A percentile compares a stretch with the other conserved stretches of the same genome.
phyloP scores from a whole-genome alignment of 2,329 filamentous ascomycete genomes.

The Dendryphion nanum region DNA sequence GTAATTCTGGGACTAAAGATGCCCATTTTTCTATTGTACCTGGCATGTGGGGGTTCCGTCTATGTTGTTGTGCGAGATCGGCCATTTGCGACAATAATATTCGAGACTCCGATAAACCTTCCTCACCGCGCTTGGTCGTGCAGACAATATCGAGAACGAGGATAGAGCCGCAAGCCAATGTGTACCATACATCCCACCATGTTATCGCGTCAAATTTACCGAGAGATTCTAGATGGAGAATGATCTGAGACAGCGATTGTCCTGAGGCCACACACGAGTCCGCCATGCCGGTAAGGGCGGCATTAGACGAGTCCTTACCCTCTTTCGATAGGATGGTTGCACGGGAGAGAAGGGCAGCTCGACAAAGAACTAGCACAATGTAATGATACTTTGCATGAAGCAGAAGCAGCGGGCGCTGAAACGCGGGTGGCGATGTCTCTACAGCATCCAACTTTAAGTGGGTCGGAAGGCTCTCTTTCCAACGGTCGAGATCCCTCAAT shows the following conservation, averaged over 20 bases:
- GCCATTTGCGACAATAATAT: conserved; percentile 36
- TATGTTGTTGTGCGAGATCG: conserved; percentile 30
- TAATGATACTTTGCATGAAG: conserved; percentile 44
- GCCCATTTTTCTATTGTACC: conserved; percentile 40
- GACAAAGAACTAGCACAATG: conserved; percentile 38
- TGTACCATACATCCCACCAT: conserved; percentile 44
- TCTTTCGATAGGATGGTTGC: conserved; percentile 31
- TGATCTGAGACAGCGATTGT: conserved; percentile 29
- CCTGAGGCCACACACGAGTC: conserved; percentile 41
- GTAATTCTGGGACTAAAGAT: conserved; percentile 36
- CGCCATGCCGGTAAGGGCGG: conserved; percentile 31
- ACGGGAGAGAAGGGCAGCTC: conserved; percentile 39
- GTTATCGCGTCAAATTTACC: conserved; percentile 41
- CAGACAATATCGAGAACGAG: conserved; percentile 41
- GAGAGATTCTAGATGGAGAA: conserved; percentile 38
- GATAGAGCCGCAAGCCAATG: conserved; percentile 37
- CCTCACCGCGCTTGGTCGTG: conserved; percentile 16
- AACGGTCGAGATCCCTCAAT: conserved; percentile 40
- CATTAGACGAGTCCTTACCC: conserved; percentile 23
- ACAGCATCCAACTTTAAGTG: conserved; percentile 37
- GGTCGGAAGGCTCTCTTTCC: conserved; percentile 39
- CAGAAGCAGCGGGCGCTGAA: conserved; percentile 39
- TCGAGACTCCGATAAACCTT: conserved; percentile 26
- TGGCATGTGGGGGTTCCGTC: conserved; percentile 35
- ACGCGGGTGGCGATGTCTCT: conserved; percentile 30